Base-by-base conservation (phyloP, 768 basidiomycete genomes). In the Mycena olivaceomarginata region DNA sequence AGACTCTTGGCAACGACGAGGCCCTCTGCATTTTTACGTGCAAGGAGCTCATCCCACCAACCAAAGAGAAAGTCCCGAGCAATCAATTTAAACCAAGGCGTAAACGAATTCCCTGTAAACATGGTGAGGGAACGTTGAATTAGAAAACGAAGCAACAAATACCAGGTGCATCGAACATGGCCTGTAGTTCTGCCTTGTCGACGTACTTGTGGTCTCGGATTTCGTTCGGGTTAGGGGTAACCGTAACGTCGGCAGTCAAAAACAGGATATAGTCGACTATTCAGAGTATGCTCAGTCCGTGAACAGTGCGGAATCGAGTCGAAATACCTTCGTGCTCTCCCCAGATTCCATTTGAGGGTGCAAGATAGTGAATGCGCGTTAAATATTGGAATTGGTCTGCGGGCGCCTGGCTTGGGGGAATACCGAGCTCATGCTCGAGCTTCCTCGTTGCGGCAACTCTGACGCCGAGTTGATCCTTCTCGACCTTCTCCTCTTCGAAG, bases 31-130 rank as follows among this genome's bases (percentile, higher is more conserved):
- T 88, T 88, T 83, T 88, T 92, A 48, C 95, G 93, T 70, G 87
- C 87, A 77, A 94, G 82, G 57, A 99, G 92, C 76, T 95, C 94
- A 82, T 98, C 97, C 98, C 98, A 99, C 98, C 98, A 99, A 31
- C 96, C 96, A 83, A 98, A 99, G 57, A 99, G 90, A 86, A 98
- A 98, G 84, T 99, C 97, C 5, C 97, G 93, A 2, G 97, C 97
- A 82, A 99, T 99, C 40, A 99, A 93, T 85, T 97, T 96, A 93
- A 99, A 99, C 98, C 98, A 99, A 0, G 98, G 98, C 9, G 98
- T 99, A 85, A 99, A 99, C 2, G 91, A 92, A 84, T 96, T 96
- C 72, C 86, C 97, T 98, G 81, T 7, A 10, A 74, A 22, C 25
- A 48, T 65, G 16, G 68, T 69, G 45, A 75, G 71, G 31, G 39